Percentiles rank a stretch among this genome's conserved stretches.
These are phyloP conservation scores for Thalassiosira mediterranea DNA, from an alignment of 352 stramenopile genomes.

Conservation along the genomic window DNA sequence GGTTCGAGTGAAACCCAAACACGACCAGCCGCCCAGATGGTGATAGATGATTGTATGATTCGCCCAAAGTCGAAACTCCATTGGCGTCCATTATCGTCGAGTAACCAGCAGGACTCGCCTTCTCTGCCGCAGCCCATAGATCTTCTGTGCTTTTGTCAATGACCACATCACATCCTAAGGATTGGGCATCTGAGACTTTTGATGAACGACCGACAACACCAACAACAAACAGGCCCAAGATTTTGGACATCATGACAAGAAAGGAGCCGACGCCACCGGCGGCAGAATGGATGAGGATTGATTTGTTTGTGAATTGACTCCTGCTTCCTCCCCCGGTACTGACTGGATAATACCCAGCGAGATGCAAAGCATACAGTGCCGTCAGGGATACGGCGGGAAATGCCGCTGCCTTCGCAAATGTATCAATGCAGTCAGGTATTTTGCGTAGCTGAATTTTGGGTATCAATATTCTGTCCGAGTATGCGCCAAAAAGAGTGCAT, in stretches of 20 bases:
- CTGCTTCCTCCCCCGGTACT: slow-evolving; percentile 10
- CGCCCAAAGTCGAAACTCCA: slow-evolving; percentile 74
- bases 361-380: slow-evolving; percentile 73
- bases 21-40: slow-evolving; percentile 72
- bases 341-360: slow-evolving; percentile 70
- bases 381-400: slow-evolving; percentile 79
- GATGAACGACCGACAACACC: slow-evolving; percentile 72
- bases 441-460: slow-evolving; percentile 73
- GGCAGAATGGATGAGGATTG: slow-evolving; percentile 80
- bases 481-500: slow-evolving; percentile 80
- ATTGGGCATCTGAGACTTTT: slow-evolving; percentile 71
- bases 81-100: slow-evolving; percentile 80
- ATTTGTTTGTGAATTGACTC: slow-evolving; percentile 62
- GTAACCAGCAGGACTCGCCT: slow-evolving; percentile 56
- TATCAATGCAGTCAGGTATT: slow-evolving; percentile 58
- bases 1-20: slow-evolving; percentile 84
- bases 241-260: slow-evolving; percentile 79
- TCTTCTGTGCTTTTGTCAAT: slow-evolving; percentile 77
- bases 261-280: slow-evolving; percentile 79
- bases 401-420: slow-evolving; percentile 61
- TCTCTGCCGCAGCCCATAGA: slow-evolving; percentile 60
- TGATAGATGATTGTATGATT: slow-evolving; percentile 79
- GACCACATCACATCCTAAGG: slow-evolving; percentile 76
- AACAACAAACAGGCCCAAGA: slow-evolving; percentile 72
- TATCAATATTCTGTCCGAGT: slow-evolving; percentile 67